Base-by-base conservation (phyloP, 495 filamentous ascomycete species). In the Daldinia caldariorum region DNA sequence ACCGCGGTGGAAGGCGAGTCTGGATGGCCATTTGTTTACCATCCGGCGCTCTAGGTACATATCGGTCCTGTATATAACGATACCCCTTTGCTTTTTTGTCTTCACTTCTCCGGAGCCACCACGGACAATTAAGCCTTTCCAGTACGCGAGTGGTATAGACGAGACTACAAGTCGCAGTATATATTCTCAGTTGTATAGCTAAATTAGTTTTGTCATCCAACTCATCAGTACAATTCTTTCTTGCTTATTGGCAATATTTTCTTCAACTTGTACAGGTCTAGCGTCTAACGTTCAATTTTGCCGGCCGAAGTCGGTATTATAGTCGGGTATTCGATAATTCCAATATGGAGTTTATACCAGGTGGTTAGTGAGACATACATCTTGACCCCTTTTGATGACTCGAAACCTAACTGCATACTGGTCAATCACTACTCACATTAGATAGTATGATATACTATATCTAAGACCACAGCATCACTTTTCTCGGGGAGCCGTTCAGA, bases 101-200 rank as follows among this genome's bases (percentile, higher is more conserved):
- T 69, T 56, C 65, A 63, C 50, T 41, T 69, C 49, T 63, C 51
- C 59, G 34, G 63, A 20, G 60, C 41, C 53, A 50, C 45, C 29
- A 61, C 31, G 38, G 56, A 53, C 64, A 55, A 60, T 6, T 50
- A 32, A 54, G 59, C 59, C 63, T 67, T 68, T 68, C 32, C 37
- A 31, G 38, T 59, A 38, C 38, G 38, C 38, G 38, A 54, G 57
- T 56, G 35, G 22, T 37, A 61, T 63, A 63, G 67, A 41, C 67
- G 54, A 70, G 66, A 70, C 56, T 20, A 53, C 41, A 20, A 57
- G 61, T 53, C 51, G 58, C 64, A 53, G 66, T 71, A 69, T 64
- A 75, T 77, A 77, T 77, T 77, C 72, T 74, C 66, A 69, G 57
- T 63, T 75, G 75, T 77, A 70, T 77, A 77, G 58, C 63, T 66